Evolutionary conservation across 2,329 filamentous ascomycete species (phyloP), one percentile per base, ranked within the genome.

Genomic region (Parasarocladium wereldwijsianum): DNA sequence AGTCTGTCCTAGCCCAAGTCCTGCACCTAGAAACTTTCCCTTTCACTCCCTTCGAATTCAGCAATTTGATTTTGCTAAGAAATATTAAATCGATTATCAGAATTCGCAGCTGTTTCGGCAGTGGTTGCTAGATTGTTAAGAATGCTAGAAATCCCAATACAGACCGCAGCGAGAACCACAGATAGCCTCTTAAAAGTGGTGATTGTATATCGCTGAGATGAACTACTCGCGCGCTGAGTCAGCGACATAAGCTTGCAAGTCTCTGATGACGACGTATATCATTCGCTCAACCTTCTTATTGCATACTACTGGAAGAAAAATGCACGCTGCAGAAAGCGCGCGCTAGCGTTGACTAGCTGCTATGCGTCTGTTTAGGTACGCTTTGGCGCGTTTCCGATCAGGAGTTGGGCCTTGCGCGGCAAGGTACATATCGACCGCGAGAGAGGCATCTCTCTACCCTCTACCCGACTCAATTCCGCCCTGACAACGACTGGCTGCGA

Each of bases 381-480:
- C 23, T 14, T 24, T 24, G n/a, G 23, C 23, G n/a, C 23, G 23
- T 24, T 24, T 11, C 11, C 23, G n/a, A 24, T 24, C 15, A 11
- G n/a, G n/a, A 12, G 23, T 11, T 11, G 23, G 15, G n/a, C 23
- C 23, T 14, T 24, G 23, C 23, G 23, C 23, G n/a, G 23, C 23
- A n/a, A 24, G 23, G 23, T 24, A 24, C 23, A 24, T 24, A n/a
- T 24, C 23, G 23, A 24, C 23, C n/a, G 23, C 23, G n/a, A 24
- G 15, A 24, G 23, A 24, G 15, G 23, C 23, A 24, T 24, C 15
- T 24, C 23, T 24, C n/a, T 24, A 12, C 23, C 23, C 23, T 24
- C 23, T 24, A 11, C 23, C 6, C n/a, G 23, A 24, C 11, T 24
- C 23, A 12, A 24, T 24, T 11, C 23, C 23, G n/a, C 23, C 23